A percentile compares a stretch with the other conserved stretches of the same genome.
Conservation (phyloP, 768 basidiomycete species). For the Cantharellus cinnabarinus region DNA sequence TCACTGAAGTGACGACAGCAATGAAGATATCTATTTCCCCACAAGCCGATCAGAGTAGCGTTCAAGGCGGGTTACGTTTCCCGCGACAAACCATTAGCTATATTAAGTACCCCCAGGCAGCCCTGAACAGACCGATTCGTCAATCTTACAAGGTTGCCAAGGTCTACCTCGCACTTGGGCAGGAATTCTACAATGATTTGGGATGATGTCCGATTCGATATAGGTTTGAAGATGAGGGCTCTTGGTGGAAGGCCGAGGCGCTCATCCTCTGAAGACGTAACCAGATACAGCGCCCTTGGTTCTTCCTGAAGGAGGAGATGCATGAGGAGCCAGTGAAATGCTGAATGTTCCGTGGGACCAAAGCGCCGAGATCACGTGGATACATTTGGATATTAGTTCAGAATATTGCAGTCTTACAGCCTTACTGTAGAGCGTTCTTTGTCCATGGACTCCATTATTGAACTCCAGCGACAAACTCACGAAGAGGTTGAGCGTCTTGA, state of each 20-base stretch:
- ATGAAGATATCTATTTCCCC: constrained; percentile 58
- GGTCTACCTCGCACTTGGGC: constrained; percentile 48
- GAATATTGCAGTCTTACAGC: not conserved
- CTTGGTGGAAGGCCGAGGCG: constrained; percentile 34
- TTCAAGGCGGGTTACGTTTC: not conserved
- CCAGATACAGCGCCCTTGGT: constrained; percentile 53
- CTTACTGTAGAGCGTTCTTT: not conserved
- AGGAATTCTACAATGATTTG: constrained; percentile 81
- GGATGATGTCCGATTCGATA: constrained; percentile 23
- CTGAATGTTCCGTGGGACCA: not conserved
- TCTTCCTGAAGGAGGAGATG: constrained; percentile 49
- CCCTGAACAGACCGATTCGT: constrained; percentile 61
- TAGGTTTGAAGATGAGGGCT: constrained; percentile 54
- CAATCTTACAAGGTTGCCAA: constrained; percentile 38
- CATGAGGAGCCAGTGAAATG: constrained; percentile 23
- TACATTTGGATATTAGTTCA: not conserved
- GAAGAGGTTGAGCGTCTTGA: constrained; percentile 91
- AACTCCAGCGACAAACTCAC: constrained; percentile 86
- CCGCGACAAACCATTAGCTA: constrained; percentile 16
- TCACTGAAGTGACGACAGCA: constrained; percentile 56
- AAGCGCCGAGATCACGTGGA: not conserved
- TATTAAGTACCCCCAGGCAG: constrained; percentile 41
- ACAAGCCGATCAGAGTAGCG: not conserved
- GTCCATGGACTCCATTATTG: constrained; percentile 78
- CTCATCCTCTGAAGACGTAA: constrained; percentile 50